Evolutionary conservation across 768 basidiomycete genomes (phyloP), one percentile per base, ranked within the genome.

Genomic region (Kwoniella europaea): DNA sequence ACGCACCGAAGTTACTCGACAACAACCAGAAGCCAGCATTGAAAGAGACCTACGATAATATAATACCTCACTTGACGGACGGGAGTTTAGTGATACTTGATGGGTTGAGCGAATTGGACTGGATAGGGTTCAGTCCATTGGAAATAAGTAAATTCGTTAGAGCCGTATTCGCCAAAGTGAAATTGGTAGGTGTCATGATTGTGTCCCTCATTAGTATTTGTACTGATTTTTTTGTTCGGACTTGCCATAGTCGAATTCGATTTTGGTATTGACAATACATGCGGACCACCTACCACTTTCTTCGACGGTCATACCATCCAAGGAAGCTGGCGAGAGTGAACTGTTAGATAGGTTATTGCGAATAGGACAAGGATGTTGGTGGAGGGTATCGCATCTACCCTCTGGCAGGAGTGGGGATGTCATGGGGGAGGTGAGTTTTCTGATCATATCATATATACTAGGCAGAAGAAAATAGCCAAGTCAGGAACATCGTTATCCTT

Each of bases 341-440:
- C 70, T 82, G 3, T 64, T 82, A 13, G 66, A 75, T 20, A 62
- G 74, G 16, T 46, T 82, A 10, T 35, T 77, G 1, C 67, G 79
- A 27, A n/a, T 78, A 24, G 75, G 74, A 18, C 68, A 70, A 20
- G 76, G 76, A 0, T 61, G 64, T 16, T 82, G 80, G 80, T 80
- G 78, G 78, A 71, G 82, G n/a, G 59, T 82, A 7, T 60, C 68
- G 13, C 71, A 74, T 16, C 70, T 83, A 2, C 58, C 72, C 18
- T 78, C 74, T 22, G 82, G 82, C 16, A 64, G 82, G 54, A 79
- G 78, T 69, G 79, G 79, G 13, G 80, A 81, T 58, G 82, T 83
- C 7, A 77, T 75, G 52, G 82, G 82, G 5, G 80, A 83, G 69
- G 80, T 83, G 42, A 78, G 82, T 71, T 2, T 15, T 50, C 46